These are phyloP conservation scores for Avena atlantica DNA, from an alignment of 176 grass and related monocot species.

Conservation along the genomic window DNA sequence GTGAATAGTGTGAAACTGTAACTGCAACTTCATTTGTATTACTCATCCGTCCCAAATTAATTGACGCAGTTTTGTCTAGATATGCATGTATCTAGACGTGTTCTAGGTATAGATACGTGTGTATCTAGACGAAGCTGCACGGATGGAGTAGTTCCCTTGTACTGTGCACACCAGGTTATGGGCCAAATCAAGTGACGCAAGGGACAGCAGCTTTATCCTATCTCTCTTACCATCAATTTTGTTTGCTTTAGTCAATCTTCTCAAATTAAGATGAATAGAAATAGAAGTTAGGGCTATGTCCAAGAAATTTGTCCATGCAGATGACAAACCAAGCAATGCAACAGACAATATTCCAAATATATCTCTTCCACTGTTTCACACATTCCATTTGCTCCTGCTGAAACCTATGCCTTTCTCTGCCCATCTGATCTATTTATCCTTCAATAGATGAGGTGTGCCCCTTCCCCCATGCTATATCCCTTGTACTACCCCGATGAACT, in stretches of 20 bases:
- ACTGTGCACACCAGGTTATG: neutral
- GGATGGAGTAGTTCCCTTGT: neutral
- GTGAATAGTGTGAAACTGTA: neutral
- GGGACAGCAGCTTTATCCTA: neutral
- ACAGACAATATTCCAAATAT: neutral
- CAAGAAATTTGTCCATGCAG: neutral
- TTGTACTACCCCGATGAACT: neutral
- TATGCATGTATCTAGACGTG: too few species aligned
- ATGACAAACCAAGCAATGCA: neutral
- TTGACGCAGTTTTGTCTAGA: too few species aligned
- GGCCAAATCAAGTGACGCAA: neutral
- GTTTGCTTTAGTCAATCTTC: neutral
- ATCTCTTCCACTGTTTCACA: neutral
- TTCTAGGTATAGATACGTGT: too few species aligned
- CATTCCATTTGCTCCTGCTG: neutral
- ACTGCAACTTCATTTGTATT: neutral
- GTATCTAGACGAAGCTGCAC: too few species aligned
- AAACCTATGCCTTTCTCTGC: neutral
- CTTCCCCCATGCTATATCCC: neutral
- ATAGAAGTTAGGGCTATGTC: neutral
- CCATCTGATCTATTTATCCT: neutral
- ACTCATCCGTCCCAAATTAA: too few species aligned
- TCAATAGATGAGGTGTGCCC: neutral
- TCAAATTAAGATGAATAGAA: neutral
- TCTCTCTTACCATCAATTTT: neutral